Base-by-base conservation (phyloP, 495 filamentous ascomycete genomes). In the Articulospora tetracladia region DNA sequence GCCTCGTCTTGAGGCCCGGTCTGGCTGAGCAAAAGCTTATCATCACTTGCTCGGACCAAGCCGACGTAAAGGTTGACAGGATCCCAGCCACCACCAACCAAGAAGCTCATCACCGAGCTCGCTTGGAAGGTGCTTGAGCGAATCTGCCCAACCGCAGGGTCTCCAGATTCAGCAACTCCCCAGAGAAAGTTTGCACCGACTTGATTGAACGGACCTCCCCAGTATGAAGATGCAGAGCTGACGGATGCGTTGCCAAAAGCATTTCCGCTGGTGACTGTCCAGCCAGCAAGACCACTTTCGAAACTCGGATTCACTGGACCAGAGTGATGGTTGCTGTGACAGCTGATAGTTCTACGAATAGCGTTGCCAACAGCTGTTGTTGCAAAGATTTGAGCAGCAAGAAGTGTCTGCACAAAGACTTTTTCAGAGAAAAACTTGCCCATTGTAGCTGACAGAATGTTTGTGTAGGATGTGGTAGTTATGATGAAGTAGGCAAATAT, bases 51-150 rank as follows among this genome's bases (percentile, higher is more conserved):
- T 52, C 57, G 36, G 1, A 60, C 53, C 28, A 64, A 47, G 0
- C 50, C 51, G 24, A 64, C 32, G 39, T 60, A 64, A 11, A 60
- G 61, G 48, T 56, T 52, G 11, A 27, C 27, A 19, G 50, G 50
- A 26, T 57, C 61, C 51, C 57, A 64, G 7, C 61, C 61, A 23
- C 61, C 61, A 24, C 57, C 56, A 46, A 60, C 25, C 44, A 64
- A 27, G 24, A 64, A 64, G 41, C 61, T 64, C 61, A 64, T 60
- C 8, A 60, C 46, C 17, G 50, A 56, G 46, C 61, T 64, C 24
- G 61, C 61, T 52, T 57, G 24, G 57, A 64, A 64, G 6, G 57
- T 30, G 23, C 28, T 56, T 51, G 61, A 64, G 12, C 22, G 22
- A 17, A 64, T 19, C 25, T 32, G 4, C 6, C 61, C 61, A 17